Evolutionary conservation across 192 early-diverging fungal species (phyloP).

Genomic region (Rhizophlyctis rosea): DNA sequence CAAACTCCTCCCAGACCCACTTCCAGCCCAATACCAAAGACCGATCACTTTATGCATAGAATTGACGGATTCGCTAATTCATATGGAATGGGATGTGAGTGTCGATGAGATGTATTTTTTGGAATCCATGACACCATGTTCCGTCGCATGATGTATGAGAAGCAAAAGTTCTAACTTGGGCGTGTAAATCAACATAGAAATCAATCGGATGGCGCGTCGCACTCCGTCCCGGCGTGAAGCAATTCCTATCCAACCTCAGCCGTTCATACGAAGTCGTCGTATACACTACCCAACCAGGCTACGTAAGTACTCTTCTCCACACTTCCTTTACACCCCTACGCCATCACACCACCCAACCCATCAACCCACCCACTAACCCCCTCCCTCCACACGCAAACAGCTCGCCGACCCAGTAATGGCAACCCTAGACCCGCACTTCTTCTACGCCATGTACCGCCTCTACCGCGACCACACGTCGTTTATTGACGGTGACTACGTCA

Average conservation of each 20-base stretch:
- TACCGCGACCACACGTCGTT: constrained; percentile 91
- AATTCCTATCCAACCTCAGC: constrained; percentile 87
- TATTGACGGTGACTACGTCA: constrained; percentile 73
- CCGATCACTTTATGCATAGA: constrained; percentile 94
- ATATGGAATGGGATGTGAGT: constrained; percentile 88
- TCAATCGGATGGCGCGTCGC: constrained; percentile 96
- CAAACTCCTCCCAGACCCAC: constrained; percentile 88
- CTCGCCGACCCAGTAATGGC: constrained; percentile 81
- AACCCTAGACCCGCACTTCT: constrained; percentile 85
- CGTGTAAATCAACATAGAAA: constrained; percentile 49
- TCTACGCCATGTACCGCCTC: constrained; percentile 77
- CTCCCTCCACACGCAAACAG: constrained; percentile 27
- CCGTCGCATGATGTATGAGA: not conserved
- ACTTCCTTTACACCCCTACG: too few relatives aligned
- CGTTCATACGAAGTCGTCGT: constrained; percentile 95
- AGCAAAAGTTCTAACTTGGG: not conserved
- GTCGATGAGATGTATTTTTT: too few relatives aligned
- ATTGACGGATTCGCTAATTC: constrained; percentile 88
- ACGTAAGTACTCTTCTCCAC: constrained; percentile 49
- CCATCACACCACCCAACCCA: too few relatives aligned
- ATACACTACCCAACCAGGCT: constrained; percentile 83
- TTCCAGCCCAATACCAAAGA: constrained; percentile 79
- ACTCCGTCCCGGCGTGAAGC: constrained; percentile 92
- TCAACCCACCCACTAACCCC: not conserved
- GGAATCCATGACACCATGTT: too few relatives aligned